Evolutionary conservation across 352 stramenopile species (phyloP), one percentile per base, ranked within the genome.

Genomic region (Globisporangium mamillatum): DNA sequence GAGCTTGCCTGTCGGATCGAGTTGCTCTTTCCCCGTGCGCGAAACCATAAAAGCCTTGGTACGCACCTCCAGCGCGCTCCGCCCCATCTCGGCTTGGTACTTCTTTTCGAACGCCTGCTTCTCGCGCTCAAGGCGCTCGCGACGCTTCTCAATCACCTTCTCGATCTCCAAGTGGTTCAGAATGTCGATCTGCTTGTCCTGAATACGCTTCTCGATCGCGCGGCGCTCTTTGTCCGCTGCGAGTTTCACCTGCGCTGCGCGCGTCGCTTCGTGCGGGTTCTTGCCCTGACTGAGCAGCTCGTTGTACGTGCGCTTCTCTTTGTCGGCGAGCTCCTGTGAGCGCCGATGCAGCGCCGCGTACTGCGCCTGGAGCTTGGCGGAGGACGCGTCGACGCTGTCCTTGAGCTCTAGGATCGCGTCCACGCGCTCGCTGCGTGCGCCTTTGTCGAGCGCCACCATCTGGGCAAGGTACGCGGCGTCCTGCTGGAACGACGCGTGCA

Each of bases 191-290:
- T 94, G 76, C 36, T 88, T 77, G 3, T 81, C 66, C 53, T 90
- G 70, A 55, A 92, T 90, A 32, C 75, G 78, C 1, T 64, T 61
- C 34, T 89, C 82, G 24, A 91, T 76, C 12, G 69, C 59, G 7
- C 62, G 54, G 0, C 81, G 80, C 44, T 92, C 75, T 1, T 68
- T 70, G 2, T 68, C 48, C 0, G 84, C 74, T 41, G 66, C 60
- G 53, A 75, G 71, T 14, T 79, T 70, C 12, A 91, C 81, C 5
- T 80, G 71, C 25, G 79, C 73, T 2, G 66, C 70, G 36, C 89
- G 86, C 1, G 82, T 71, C 3, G 91, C 82, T 54, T 94, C 84
- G 66, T 95, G 91, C 22, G 89, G 86, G 66, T 95, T 95, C 56
- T 87, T 79, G 6, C 87, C 87, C 34, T 92, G 84, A 27, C 76